A percentile compares a stretch with the other conserved stretches of the same genome.
Conservation (phyloP, 371 early-diverging fungal genomes). For the Mucor saturninus region DNA sequence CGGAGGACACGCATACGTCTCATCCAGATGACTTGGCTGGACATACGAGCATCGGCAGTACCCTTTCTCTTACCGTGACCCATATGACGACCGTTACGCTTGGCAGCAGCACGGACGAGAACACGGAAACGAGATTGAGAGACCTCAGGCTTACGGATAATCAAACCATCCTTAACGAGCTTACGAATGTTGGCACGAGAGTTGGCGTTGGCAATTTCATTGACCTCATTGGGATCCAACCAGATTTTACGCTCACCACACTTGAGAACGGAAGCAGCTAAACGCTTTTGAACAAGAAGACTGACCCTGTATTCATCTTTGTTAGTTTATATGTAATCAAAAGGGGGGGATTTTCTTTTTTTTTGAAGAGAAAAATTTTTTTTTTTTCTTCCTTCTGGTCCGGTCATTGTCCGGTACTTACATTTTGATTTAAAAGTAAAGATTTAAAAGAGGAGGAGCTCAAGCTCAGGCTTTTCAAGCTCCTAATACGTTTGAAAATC, state of each 20-base stretch:
- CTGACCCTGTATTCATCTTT: slow-evolving; percentile 64
- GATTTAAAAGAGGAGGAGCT: slow-evolving; percentile 9
- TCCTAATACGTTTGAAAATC: slow-evolving; percentile 9
- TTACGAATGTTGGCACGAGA: slow-evolving; percentile 95
- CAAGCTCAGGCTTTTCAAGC: background rate
- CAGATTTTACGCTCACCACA: slow-evolving; percentile 99
- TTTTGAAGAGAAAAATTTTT: background rate
- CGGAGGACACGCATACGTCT: slow-evolving; percentile 99
- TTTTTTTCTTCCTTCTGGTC: background rate
- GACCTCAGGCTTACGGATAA: slow-evolving; percentile 96
- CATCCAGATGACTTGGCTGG: slow-evolving; percentile 98
- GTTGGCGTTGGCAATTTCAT: slow-evolving; percentile 96
- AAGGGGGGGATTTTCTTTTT: background rate
- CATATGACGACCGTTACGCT: slow-evolving; percentile 99
- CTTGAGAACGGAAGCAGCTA: slow-evolving; percentile 97
- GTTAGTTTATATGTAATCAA: no score
- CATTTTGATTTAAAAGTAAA: slow-evolving; percentile 1
- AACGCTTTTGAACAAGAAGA: slow-evolving; percentile 89
- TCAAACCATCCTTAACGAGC: slow-evolving; percentile 97
- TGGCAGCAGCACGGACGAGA: slow-evolving; percentile 92
- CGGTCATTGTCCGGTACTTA: slow-evolving; percentile 9
- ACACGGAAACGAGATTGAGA: slow-evolving; percentile 97
- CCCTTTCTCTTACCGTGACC: slow-evolving; percentile 99
- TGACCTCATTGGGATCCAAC: slow-evolving; percentile 98
- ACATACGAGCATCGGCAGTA: slow-evolving; percentile 99